Percentiles rank a stretch among this genome's conserved stretches.
phyloP scores from a whole-genome alignment of 441 rosid species.

The Jatropha podagrica region DNA sequence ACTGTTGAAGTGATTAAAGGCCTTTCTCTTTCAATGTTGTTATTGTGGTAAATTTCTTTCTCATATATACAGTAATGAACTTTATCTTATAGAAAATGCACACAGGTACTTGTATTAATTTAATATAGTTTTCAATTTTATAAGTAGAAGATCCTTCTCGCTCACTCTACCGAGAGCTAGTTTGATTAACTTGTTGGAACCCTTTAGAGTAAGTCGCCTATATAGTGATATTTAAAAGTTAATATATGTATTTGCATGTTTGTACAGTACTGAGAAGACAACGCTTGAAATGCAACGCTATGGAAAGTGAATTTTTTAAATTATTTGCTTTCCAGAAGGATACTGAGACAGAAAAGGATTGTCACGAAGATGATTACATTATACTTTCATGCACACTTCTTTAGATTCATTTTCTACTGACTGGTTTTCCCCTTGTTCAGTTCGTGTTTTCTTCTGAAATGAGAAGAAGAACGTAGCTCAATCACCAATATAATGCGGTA shows the following conservation, averaged over 20 bases:
- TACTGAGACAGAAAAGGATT: no score
- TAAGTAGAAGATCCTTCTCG: not conserved
- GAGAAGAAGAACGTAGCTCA: no score
- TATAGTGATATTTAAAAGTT: not conserved
- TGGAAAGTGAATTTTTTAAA: no score
- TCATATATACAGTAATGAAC: conserved; percentile 1
- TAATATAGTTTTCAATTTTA: conserved; percentile 8
- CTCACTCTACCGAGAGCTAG: not conserved
- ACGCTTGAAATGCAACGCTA: no score
- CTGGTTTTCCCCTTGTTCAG: not conserved
- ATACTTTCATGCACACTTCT: no score
- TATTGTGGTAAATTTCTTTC: not conserved
- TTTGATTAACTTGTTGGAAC: not conserved
- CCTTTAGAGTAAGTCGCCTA: not conserved
- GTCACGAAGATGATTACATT: no score
- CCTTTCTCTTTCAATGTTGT: not conserved
- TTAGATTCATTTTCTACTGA: not conserved
- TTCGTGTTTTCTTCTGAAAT: no score
- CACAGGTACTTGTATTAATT: conserved; percentile 1
- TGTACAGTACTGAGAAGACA: no score
- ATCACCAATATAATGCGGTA: no score
- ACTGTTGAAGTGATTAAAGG: not conserved
- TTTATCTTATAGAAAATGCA: conserved; percentile 15
- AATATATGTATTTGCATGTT: not conserved
- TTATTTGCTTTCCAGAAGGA: no score